phyloP scores from a whole-genome alignment of 2,329 filamentous ascomycete species.

The Podosphaera xanthii region DNA sequence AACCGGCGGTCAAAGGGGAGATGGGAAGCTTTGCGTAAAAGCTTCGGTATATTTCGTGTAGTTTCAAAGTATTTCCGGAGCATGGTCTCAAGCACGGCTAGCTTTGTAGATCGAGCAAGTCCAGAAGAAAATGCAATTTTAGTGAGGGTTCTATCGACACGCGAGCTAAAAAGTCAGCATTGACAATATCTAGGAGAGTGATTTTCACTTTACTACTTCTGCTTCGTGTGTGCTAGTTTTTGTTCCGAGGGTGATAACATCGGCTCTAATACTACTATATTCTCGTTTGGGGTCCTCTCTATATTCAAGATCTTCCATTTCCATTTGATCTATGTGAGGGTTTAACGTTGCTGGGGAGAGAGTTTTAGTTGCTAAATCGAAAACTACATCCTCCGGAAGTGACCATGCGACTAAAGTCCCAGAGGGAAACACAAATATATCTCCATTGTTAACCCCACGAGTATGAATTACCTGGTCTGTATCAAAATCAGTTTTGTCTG shows the following conservation, averaged over 20 bases:
- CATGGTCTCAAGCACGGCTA: slow-evolving; percentile 72
- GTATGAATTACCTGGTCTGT: slow-evolving; percentile 40
- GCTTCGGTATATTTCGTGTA: slow-evolving; percentile 58
- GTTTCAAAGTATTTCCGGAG: slow-evolving; percentile 69
- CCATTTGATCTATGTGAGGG: slow-evolving; percentile 46
- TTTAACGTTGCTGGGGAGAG: slow-evolving; percentile 56
- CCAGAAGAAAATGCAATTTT: slow-evolving; percentile 95
- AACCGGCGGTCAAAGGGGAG: slow-evolving; percentile 47
- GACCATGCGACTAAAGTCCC: slow-evolving; percentile 89
- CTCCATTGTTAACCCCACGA: slow-evolving; percentile 40
- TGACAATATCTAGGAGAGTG: neutral
- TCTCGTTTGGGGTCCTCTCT: slow-evolving; percentile 50
- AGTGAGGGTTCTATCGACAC: slow-evolving; percentile 45
- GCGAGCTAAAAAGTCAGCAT: slow-evolving; percentile 6
- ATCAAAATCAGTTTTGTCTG: slow-evolving; percentile 36
- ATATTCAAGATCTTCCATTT: slow-evolving; percentile 81
- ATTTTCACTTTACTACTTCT: slow-evolving; percentile 13
- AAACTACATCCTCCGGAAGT: slow-evolving; percentile 51
- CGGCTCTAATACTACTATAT: slow-evolving; percentile 57
- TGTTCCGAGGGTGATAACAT: slow-evolving; percentile 75
- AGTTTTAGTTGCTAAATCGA: slow-evolving; percentile 43
- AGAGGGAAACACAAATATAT: slow-evolving; percentile 89
- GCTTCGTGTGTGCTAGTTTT: slow-evolving; percentile 27
- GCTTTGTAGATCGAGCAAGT: slow-evolving; percentile 74
- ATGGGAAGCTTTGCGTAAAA: slow-evolving; percentile 45